Evolutionary conservation across 31 red algal genomes (phyloP).

Genomic region (Asparagopsis taxiformis): DNA sequence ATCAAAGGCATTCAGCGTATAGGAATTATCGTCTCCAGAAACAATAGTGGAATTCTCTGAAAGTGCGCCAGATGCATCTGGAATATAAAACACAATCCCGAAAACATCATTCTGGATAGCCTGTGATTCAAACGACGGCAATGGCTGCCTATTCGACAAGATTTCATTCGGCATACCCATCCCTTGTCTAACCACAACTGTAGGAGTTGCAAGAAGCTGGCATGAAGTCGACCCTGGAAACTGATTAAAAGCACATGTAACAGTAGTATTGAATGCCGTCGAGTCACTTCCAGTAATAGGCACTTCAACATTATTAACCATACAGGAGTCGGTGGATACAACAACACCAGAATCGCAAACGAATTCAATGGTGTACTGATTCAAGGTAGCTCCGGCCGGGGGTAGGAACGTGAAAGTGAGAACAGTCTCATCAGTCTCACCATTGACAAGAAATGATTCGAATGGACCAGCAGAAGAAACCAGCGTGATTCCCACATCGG

Average conservation of each 20-base stretch:
- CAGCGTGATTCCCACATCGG: conserved; percentile 21
- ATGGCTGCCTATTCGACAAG: background rate
- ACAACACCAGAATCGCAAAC: conserved; percentile 20
- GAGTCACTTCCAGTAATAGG: conserved; percentile 24
- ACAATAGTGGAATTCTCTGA: conserved; percentile 12
- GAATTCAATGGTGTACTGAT: conserved; percentile 24
- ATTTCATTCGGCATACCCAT: background rate
- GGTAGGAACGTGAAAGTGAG: conserved; percentile 36
- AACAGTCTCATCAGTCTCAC: conserved; percentile 33
- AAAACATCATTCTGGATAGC: conserved; percentile 19
- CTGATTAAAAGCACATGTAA: conserved; percentile 18
- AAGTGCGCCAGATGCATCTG: conserved; percentile 20
- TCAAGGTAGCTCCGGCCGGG: conserved; percentile 21
- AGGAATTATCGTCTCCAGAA: conserved; percentile 27
- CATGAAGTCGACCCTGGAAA: conserved; percentile 30
- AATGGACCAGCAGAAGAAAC: conserved; percentile 8
- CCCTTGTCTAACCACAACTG: background rate
- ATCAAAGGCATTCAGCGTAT: conserved; percentile 17
- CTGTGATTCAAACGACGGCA: conserved; percentile 9
- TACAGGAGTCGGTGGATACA: conserved; percentile 18
- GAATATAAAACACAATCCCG: conserved; percentile 37
- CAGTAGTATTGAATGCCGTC: conserved; percentile 50
- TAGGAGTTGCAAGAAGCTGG: conserved; percentile 20
- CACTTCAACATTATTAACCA: conserved; percentile 16
- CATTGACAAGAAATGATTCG: conserved; percentile 20